Base-by-base conservation (phyloP, 768 basidiomycete genomes). In the Leccinellum rugosiceps region DNA sequence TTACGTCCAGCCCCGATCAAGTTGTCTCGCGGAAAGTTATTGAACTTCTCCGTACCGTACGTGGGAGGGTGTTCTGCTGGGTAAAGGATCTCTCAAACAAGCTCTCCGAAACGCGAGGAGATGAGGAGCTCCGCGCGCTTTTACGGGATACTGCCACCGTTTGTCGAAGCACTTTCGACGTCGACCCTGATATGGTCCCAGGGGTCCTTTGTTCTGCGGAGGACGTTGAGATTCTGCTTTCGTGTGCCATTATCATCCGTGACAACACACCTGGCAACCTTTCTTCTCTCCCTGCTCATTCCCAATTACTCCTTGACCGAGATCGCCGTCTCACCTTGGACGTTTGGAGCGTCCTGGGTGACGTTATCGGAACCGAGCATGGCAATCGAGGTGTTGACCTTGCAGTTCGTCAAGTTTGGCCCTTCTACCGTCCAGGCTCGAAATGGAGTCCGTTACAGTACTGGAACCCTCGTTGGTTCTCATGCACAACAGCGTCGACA, bases 251-350 rank as follows among this genome's bases (percentile, higher is more conserved):
- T 15, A 11, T 46, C 25, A 26, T 46, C 8, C 45, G 26, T 15
- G 45, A 46, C 25, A 46, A 73, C 53, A 64, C 60, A 1, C 68
- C 69, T 1, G 38, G 34, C 6, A 46, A 66, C 0, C 2, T 53
- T 5, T 50, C 56, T 7, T 14, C 2, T 9, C 50, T 66, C 21
- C 1, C 61, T 3, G 4, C n/a, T 1, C 53, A 52, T 25, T 67
- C 58, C 6, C 56, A 28, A 28, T 49, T 60, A 2, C 60, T 72
- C 25, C 57, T 71, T n/a, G 65, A 69, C 15, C 63, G 74, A 26
- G 68, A 75, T 46, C 55, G 66, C 30, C 66, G 72, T 35, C 25
- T 46, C 14, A 25, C 3, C 45, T 15, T 46, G 14, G 45, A 23
- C 13, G 14, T 46, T 25, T 15, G 25, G 25, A 46, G 45, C 25